A percentile compares a stretch with the other conserved stretches of the same genome.
phyloP scores from a whole-genome alignment of 768 basidiomycete genomes.

The Collybia mongolica region DNA sequence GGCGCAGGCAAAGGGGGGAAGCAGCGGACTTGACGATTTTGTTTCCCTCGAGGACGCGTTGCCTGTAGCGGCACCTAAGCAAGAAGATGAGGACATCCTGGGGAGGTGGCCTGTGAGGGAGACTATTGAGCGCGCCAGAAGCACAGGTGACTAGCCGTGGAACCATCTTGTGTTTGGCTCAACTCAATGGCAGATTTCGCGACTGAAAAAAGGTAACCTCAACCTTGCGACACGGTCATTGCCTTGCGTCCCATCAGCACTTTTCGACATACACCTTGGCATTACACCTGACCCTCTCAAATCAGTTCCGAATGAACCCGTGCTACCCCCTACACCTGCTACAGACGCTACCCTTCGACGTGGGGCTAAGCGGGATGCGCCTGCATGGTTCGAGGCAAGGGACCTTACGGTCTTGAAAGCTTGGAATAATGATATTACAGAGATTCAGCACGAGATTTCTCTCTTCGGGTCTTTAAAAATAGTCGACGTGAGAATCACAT shows the following conservation, averaged over 20 bases:
- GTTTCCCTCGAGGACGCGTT: slow-evolving; percentile 49
- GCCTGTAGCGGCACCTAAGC: slow-evolving; percentile 29
- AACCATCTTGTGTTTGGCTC: slow-evolving; percentile 28
- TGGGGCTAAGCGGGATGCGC: slow-evolving; percentile 40
- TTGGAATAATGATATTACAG: slow-evolving; percentile 77
- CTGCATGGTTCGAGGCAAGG: slow-evolving; percentile 81
- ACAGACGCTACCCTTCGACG: slow-evolving; percentile 29
- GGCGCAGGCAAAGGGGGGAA: slow-evolving; percentile 27
- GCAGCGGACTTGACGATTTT: slow-evolving; percentile 32
- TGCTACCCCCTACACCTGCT: slow-evolving; percentile 38
- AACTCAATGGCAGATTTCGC: slow-evolving; percentile 46
- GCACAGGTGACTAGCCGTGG: slow-evolving; percentile 57
- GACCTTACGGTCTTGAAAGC: slow-evolving; percentile 75
- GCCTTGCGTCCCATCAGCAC: slow-evolving; percentile 68
- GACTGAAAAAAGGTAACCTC: slow-evolving; percentile 54
- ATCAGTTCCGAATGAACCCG: slow-evolving; percentile 62
- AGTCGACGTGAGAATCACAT: slow-evolving; percentile 61
- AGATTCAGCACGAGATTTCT: slow-evolving; percentile 80
- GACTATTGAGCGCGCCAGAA: slow-evolving; percentile 74
- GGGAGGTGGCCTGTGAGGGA: slow-evolving; percentile 71
- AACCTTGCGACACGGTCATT: slow-evolving; percentile 76
- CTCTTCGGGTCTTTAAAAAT: slow-evolving; percentile 82
- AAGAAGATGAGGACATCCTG: slow-evolving; percentile 51
- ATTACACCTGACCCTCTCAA: slow-evolving; percentile 70
- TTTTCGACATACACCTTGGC: slow-evolving; percentile 80